These are phyloP conservation scores for Lachnellula arida DNA, from an alignment of 2,329 filamentous ascomycete genomes.

Conservation along the genomic window DNA sequence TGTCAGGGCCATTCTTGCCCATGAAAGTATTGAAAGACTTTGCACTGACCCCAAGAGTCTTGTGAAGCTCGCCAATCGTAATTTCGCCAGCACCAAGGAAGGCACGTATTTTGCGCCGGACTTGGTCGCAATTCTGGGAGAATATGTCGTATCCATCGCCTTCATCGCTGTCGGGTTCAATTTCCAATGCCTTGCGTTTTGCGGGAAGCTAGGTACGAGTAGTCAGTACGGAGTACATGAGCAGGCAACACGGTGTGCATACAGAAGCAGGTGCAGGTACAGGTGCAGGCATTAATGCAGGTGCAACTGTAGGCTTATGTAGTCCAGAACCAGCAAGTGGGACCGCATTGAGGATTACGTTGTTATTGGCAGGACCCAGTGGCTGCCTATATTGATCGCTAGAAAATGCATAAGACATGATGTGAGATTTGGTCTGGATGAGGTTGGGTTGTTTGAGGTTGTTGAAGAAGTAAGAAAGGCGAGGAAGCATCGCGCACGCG, in stretches of 20 bases:
- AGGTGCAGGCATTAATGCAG: background rate
- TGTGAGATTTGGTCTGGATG: background rate
- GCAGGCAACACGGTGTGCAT: background rate
- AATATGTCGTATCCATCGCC: constrained; percentile 8
- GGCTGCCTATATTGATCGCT: background rate
- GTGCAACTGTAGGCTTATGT: background rate
- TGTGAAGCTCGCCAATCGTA: constrained; percentile 40
- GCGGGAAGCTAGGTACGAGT: background rate
- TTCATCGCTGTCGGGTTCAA: constrained; percentile 16
- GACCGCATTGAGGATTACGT: background rate
- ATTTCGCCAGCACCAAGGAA: constrained; percentile 40
- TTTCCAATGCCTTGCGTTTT: constrained; percentile 17
- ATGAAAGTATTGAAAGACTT: constrained; percentile 43
- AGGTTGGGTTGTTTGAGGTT: no score
- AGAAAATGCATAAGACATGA: background rate
- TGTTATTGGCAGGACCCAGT: background rate
- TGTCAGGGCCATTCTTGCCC: constrained; percentile 39
- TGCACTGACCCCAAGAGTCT: constrained; percentile 34
- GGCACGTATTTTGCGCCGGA: constrained; percentile 38
- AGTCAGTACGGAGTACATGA: background rate
- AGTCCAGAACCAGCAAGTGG: background rate
- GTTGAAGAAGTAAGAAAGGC: no score
- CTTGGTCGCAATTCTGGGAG: constrained; percentile 30
- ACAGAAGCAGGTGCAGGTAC: background rate
- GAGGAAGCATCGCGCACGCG: no score